Evolutionary conservation across 2,329 filamentous ascomycete genomes (phyloP).

Genomic region (Aspergillus sojae): DNA sequence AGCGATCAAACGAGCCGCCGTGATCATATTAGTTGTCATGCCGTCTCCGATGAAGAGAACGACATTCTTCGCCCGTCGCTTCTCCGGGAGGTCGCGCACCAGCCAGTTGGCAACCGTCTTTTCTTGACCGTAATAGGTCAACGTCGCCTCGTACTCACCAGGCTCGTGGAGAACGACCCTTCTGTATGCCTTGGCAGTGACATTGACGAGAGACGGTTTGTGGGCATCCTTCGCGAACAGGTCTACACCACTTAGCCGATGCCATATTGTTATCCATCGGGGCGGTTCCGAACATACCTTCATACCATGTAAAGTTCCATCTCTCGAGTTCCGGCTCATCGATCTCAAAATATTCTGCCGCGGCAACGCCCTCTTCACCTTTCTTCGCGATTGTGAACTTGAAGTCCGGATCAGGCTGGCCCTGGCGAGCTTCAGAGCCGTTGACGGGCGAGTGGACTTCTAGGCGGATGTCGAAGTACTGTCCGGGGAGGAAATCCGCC

Average conservation of each 20-base stretch:
- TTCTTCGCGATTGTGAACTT: conserved; percentile 74
- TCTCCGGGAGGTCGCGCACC: conserved; percentile 69
- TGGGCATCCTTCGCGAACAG: conserved; percentile 74
- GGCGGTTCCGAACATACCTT: conserved; percentile 52
- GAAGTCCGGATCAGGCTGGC: conserved; percentile 69
- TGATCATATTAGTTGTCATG: conserved; percentile 56
- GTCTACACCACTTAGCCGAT: conserved; percentile 44
- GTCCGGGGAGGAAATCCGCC: conserved; percentile 80
- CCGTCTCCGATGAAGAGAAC: conserved; percentile 79
- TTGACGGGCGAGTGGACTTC: conserved; percentile 82
- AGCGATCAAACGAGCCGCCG: conserved; percentile 74
- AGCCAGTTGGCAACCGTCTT: conserved; percentile 75
- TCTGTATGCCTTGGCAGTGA: conserved; percentile 77
- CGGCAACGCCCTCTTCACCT: conserved; percentile 55
- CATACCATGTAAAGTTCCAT: conserved; percentile 84
- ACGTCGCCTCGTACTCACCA: conserved; percentile 74
- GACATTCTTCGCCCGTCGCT: conserved; percentile 80
- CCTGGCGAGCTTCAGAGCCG: conserved; percentile 76
- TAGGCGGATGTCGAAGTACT: conserved; percentile 81
- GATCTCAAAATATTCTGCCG: conserved; percentile 69
- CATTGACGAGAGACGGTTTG: conserved; percentile 73
- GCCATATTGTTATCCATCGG: not conserved
- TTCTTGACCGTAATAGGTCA: conserved; percentile 73
- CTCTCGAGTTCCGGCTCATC: conserved; percentile 73
- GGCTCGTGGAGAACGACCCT: conserved; percentile 75